These are phyloP conservation scores for Neospora caninum DNA, from an alignment of 169 alveolate species.

Conservation along the genomic window DNA sequence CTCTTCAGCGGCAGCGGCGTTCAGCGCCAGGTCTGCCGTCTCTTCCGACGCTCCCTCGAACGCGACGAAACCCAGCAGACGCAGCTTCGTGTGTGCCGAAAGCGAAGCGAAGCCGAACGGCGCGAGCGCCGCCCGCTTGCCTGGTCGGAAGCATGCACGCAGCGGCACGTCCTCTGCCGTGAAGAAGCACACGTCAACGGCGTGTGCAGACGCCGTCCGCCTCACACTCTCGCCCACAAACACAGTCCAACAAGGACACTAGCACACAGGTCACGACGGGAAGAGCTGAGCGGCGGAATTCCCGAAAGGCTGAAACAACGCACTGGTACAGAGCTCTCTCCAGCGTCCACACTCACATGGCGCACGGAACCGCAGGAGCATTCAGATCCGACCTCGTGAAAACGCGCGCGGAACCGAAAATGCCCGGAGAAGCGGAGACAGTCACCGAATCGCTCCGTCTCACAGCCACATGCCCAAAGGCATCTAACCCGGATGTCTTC, in stretches of 20 bases:
- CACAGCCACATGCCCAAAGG: too few relatives aligned
- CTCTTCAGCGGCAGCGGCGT: not conserved
- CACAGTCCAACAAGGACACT: not conserved
- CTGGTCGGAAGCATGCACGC: not conserved
- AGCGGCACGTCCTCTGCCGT: not conserved
- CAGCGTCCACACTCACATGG: too few relatives aligned
- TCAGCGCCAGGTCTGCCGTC: constrained; percentile 6
- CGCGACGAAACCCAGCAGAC: constrained; percentile 8
- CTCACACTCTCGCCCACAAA: not conserved
- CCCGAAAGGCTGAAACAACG: too few relatives aligned
- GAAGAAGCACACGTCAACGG: not conserved
- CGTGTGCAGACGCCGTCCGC: not conserved
- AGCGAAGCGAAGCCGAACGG: constrained; percentile 32
- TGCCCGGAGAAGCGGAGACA: too few relatives aligned
- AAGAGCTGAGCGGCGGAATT: too few relatives aligned
- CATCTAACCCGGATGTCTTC: too few relatives aligned
- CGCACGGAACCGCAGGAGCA: too few relatives aligned
- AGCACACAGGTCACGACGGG: too few relatives aligned
- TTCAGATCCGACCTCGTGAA: too few relatives aligned
- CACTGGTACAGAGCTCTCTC: too few relatives aligned
- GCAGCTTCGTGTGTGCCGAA: constrained; percentile 15
- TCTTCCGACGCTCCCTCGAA: not conserved
- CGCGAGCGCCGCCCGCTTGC: not conserved
- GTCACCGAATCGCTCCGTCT: too few relatives aligned
- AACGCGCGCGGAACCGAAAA: too few relatives aligned